Conservation (phyloP, 2,329 filamentous ascomycete species). For the Alternaria atra region DNA sequence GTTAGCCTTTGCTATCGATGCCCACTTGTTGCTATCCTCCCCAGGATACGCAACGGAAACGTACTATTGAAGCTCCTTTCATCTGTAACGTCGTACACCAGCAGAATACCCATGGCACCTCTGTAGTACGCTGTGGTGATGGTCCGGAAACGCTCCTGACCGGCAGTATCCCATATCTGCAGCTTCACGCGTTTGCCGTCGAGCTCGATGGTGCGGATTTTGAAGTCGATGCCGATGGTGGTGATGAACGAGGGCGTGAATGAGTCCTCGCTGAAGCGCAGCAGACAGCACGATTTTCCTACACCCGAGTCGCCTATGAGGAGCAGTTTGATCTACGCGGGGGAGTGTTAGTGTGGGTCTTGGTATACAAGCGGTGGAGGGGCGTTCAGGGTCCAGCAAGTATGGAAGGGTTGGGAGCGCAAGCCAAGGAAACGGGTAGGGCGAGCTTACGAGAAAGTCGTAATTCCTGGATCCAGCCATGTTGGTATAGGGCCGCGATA, state of each 20-base stretch:
- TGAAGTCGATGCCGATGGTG: constrained; percentile 99
- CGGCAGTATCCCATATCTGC: constrained; percentile 99
- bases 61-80: constrained; percentile 94
- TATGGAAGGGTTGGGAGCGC: constrained; percentile 7
- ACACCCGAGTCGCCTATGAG: constrained; percentile 97
- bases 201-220: constrained; percentile 98
- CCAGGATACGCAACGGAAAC: constrained; percentile 43
- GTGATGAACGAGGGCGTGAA: constrained; percentile 99
- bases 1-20: constrained; percentile 22
- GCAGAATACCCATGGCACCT: constrained; percentile 95
- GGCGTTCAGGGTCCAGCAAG: constrained; percentile 11
- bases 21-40: neutral
- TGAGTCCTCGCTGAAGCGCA: constrained; percentile 96
- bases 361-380: constrained; percentile 13
- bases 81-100: constrained; percentile 98
- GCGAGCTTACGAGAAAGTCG: constrained; percentile 86
- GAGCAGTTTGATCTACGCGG: constrained; percentile 86
- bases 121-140: constrained; percentile 99
- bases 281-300: constrained; percentile 94
- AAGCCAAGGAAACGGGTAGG: constrained; percentile 12
- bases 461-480: constrained; percentile 99
- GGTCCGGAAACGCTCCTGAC: constrained; percentile 97
- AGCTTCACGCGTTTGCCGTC: constrained; percentile 99
- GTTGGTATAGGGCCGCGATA: constrained; percentile 32
- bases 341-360: constrained; percentile 24